Conservation (phyloP, 148 eudicot genomes). For the Nyssa sinensis region DNA sequence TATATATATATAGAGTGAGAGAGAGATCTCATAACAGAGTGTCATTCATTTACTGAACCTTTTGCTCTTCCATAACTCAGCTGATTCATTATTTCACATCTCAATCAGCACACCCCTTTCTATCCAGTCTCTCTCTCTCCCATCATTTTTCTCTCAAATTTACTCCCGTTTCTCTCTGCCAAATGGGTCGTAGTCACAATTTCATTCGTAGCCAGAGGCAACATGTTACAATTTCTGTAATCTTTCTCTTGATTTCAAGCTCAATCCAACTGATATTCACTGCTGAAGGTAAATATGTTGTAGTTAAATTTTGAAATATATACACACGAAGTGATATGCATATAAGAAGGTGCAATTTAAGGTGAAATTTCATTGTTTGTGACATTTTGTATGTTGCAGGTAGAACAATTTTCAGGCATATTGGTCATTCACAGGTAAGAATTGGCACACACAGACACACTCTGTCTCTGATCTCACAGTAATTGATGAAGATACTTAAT, state of each 20-base stretch:
- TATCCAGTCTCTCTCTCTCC: background rate
- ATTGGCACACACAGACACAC: background rate
- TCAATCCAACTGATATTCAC: slow-evolving; percentile 29
- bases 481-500: no score
- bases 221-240: slow-evolving; percentile 23
- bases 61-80: background rate
- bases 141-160: background rate
- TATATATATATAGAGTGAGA: no score
- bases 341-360: background rate
- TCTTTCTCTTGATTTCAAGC: slow-evolving; percentile 36
- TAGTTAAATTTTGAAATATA: no score
- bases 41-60: slow-evolving; percentile 1
- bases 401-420: slow-evolving; percentile 17
- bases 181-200: slow-evolving; percentile 30
- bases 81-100: slow-evolving; percentile 12
- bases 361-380: background rate
- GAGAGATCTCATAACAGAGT: no score
- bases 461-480: background rate
- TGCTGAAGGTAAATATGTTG: slow-evolving; percentile 32
- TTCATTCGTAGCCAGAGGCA: slow-evolving; percentile 1
- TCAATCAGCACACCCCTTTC: slow-evolving; percentile 7
- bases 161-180: background rate
- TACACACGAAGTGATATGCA: background rate
- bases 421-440: slow-evolving; percentile 7
- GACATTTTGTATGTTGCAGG: slow-evolving; percentile 16